Evolutionary conservation across 371 early-diverging fungal species (phyloP).

Genomic region (Cokeromyces recurvatus): DNA sequence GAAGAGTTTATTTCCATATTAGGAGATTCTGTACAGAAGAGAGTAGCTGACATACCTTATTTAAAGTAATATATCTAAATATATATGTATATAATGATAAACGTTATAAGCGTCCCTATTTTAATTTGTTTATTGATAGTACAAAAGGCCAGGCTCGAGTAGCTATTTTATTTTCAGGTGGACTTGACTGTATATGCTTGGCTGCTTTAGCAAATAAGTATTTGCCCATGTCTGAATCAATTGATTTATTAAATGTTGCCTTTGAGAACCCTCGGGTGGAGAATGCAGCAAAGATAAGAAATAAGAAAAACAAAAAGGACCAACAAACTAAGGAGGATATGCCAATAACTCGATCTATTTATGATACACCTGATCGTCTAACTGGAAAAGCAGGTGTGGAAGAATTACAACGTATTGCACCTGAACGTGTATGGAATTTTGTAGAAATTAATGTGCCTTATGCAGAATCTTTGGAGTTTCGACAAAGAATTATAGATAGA

Average conservation of each 20-base stretch:
- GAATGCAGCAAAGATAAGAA: constrained; percentile 26
- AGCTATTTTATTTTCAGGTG: constrained; percentile 92
- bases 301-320: constrained; percentile 12
- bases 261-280: constrained; percentile 88
- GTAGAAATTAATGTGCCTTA: constrained; percentile 88
- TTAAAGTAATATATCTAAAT: constrained; percentile 23
- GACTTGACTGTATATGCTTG: constrained; percentile 86
- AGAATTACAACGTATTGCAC: constrained; percentile 63
- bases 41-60: constrained; percentile 56
- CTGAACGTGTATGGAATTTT: constrained; percentile 80
- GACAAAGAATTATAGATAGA: constrained; percentile 59
- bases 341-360: constrained; percentile 26
- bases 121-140: neutral
- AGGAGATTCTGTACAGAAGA: constrained; percentile 48
- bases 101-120: neutral
- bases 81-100: neutral
- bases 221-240: constrained; percentile 67
- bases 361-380: constrained; percentile 86
- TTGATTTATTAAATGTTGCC: constrained; percentile 93
- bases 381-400: constrained; percentile 68
- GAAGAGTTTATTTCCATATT: constrained; percentile 33
- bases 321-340: constrained; percentile 4
- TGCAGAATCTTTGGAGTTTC: constrained; percentile 53
- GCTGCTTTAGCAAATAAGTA: constrained; percentile 74
- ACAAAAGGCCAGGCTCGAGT: constrained; percentile 46